Conservation (phyloP, 140 eudicot genomes). For the Erigeron philadelphicus region DNA sequence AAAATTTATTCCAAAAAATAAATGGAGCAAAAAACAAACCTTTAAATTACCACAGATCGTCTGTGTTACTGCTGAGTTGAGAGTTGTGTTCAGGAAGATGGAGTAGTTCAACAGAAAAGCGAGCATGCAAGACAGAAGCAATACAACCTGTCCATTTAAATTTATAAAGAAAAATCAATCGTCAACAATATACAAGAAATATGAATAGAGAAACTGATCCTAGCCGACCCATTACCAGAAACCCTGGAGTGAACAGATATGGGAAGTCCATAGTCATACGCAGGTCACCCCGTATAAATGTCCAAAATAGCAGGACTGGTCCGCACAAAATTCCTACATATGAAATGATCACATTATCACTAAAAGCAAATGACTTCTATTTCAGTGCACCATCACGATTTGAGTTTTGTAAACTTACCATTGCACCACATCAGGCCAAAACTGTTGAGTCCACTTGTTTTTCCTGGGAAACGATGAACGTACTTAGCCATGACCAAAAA, state of each 20-base stretch:
- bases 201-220: not conserved
- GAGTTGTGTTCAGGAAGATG: constrained; percentile 88
- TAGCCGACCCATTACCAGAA: constrained; percentile 56
- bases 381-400: no score
- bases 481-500: no score
- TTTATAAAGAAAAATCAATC: not conserved
- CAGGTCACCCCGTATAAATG: constrained; percentile 74
- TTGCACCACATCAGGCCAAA: no score
- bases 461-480: no score
- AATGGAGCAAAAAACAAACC: constrained; percentile 41
- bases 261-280: constrained; percentile 63
- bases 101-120: constrained; percentile 84
- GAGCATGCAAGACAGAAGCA: constrained; percentile 76
- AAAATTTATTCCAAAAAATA: not conserved
- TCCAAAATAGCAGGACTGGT: constrained; percentile 23
- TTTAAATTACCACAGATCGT: constrained; percentile 94
- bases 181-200: not conserved
- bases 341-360: no score
- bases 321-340: no score
- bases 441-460: no score
- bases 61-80: constrained; percentile 96
- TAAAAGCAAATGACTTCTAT: no score
- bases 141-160: constrained; percentile 47
- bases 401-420: no score
- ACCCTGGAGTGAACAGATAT: constrained; percentile 72